Percentiles rank a stretch among this genome's conserved stretches.
These are phyloP conservation scores for Lathyrus aphaca DNA, from an alignment of 306 rosid genomes.

Conservation along the genomic window DNA sequence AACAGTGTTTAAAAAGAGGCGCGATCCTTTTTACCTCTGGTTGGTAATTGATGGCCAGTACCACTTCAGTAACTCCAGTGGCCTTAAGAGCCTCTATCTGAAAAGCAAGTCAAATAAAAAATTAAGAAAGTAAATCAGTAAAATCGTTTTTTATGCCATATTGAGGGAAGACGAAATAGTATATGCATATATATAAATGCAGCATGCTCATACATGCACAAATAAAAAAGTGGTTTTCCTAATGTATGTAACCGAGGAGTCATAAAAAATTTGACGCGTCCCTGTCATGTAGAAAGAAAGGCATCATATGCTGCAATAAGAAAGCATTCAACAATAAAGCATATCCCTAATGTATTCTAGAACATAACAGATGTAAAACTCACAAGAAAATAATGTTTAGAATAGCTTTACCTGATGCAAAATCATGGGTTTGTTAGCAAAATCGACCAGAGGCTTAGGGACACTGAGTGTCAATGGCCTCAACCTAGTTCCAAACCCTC, in stretches of 20 bases:
- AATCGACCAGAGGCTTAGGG: conserved; percentile 99
- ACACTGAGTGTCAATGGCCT: conserved; percentile 99
- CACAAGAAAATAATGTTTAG: background rate
- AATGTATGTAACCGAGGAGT: conserved; percentile 8
- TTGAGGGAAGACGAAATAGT: background rate
- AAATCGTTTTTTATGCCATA: conserved; percentile 7
- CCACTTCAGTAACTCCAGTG: conserved; percentile 91
- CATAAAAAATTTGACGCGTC: background rate
- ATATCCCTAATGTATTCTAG: conserved; percentile 16
- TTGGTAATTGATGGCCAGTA: conserved; percentile 97
- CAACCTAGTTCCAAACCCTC: conserved; percentile 98
- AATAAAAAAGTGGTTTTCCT: conserved; percentile 7
- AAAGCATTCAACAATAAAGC: conserved; percentile 23
- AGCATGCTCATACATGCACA: background rate
- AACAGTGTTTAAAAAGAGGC: conserved; percentile 16
- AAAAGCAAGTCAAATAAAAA: conserved; percentile 36
- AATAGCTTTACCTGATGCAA: conserved; percentile 83
- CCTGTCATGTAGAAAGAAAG: background rate
- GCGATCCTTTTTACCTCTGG: conserved; percentile 71
- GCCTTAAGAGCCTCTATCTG: conserved; percentile 99
- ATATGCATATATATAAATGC: conserved; percentile 5
- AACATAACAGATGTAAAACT: background rate
- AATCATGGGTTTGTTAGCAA: conserved; percentile 99
- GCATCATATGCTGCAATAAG: conserved; percentile 17
- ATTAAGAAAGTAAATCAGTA: conserved; percentile 26